These are phyloP conservation scores for Neurospora sp. DNA, from an alignment of 495 filamentous ascomycete genomes.

Conservation along the genomic window DNA sequence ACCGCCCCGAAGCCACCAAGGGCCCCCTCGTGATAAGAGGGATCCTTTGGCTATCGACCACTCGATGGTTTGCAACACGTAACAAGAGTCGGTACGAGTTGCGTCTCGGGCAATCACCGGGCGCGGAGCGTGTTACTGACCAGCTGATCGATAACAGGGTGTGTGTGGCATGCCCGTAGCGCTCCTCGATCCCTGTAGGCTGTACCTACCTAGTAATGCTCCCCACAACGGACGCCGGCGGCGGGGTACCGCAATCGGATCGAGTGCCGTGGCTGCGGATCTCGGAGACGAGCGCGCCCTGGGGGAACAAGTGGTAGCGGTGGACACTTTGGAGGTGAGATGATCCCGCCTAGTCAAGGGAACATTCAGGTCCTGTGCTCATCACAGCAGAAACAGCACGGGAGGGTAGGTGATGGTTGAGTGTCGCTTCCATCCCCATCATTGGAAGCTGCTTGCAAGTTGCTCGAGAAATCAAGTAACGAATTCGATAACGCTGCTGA, in stretches of 20 bases:
- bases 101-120: neutral
- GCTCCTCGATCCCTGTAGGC: neutral
- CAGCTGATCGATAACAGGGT: neutral
- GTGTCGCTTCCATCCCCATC: neutral
- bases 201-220: neutral
- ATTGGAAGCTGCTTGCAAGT: neutral
- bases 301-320: neutral
- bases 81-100: neutral
- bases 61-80: neutral
- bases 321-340: neutral
- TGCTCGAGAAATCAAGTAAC: neutral
- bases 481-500: neutral
- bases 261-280: slow-evolving; percentile 11
- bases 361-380: neutral
- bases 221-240: slow-evolving; percentile 9
- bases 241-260: slow-evolving; percentile 20
- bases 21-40: neutral
- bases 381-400: neutral
- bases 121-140: neutral
- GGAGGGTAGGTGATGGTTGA: neutral
- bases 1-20: neutral
- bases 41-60: neutral
- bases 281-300: slow-evolving; percentile 2
- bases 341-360: neutral
- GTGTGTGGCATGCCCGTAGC: neutral